These are phyloP conservation scores for Mimosa pudica DNA, from an alignment of 306 rosid genomes.

Conservation along the genomic window DNA sequence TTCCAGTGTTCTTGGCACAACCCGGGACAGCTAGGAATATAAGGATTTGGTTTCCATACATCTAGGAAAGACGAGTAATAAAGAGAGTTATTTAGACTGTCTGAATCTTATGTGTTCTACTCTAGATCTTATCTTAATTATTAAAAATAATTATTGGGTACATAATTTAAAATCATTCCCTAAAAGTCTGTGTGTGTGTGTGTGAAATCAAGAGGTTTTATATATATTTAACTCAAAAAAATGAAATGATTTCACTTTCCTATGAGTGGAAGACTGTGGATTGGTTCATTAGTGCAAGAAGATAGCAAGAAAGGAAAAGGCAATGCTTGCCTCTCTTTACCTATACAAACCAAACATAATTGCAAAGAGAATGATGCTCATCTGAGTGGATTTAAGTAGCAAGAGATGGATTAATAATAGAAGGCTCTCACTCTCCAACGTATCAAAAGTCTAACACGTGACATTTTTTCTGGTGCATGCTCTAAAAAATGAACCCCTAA, in stretches of 20 bases:
- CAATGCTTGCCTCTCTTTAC: slow-evolving; percentile 27
- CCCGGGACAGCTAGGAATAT: slow-evolving; percentile 49
- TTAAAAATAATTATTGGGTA: too few species aligned
- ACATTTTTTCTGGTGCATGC: slow-evolving; percentile 15
- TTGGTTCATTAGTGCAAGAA: neutral
- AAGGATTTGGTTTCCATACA: neutral
- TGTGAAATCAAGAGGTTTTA: too few species aligned
- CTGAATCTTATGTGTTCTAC: too few species aligned
- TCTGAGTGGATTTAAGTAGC: neutral
- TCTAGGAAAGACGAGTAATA: too few species aligned
- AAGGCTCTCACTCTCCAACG: slow-evolving; percentile 63
- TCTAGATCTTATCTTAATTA: too few species aligned
- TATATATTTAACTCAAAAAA: too few species aligned
- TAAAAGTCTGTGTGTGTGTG: too few species aligned
- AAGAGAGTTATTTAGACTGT: too few species aligned
- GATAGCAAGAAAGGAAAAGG: slow-evolving; percentile 39
- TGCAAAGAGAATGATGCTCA: slow-evolving; percentile 44
- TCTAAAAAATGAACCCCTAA: slow-evolving; percentile 41
- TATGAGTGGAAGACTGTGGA: too few species aligned
- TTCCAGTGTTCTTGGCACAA: slow-evolving; percentile 39
- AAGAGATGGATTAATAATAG: neutral
- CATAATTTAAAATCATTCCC: too few species aligned
- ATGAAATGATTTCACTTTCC: too few species aligned
- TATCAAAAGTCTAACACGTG: slow-evolving; percentile 36
- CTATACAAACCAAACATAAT: slow-evolving; percentile 23